Percentiles rank a stretch among this genome's conserved stretches.
Conservation (phyloP, 2,329 filamentous ascomycete species). For the Fusarium sp. region DNA sequence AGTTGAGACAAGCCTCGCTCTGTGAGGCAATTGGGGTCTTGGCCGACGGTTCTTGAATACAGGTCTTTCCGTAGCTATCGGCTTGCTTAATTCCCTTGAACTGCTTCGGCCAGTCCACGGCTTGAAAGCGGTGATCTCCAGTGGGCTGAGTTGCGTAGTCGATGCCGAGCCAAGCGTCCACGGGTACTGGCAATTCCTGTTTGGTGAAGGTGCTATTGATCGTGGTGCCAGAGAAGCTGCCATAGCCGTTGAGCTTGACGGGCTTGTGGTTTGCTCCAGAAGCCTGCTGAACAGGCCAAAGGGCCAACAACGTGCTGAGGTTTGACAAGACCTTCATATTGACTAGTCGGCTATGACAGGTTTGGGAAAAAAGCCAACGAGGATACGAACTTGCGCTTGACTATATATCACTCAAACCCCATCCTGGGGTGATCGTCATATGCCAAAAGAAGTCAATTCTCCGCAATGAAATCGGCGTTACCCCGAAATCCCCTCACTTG, state of each 20-base stretch:
- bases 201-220: slow-evolving; percentile 38
- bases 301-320: slow-evolving; percentile 30
- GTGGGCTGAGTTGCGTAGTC: slow-evolving; percentile 61
- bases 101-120: slow-evolving; percentile 57
- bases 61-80: slow-evolving; percentile 58
- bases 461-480: not conserved
- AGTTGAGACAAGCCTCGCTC: slow-evolving; percentile 57
- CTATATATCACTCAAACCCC: slow-evolving; percentile 4
- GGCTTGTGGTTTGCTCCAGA: slow-evolving; percentile 14
- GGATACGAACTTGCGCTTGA: accelerated
- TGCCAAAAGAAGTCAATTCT: not conserved
- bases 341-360: not conserved
- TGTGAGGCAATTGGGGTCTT: slow-evolving; percentile 41
- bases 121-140: slow-evolving; percentile 58
- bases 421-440: not conserved
- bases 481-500: not conserved
- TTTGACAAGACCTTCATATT: slow-evolving; percentile 37
- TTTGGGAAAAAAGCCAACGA: accelerated
- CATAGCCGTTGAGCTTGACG: slow-evolving; percentile 38
- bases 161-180: slow-evolving; percentile 65
- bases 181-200: slow-evolving; percentile 35
- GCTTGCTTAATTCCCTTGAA: slow-evolving; percentile 60
- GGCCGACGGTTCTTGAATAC: slow-evolving; percentile 56
- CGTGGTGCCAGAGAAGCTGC: slow-evolving; percentile 39
- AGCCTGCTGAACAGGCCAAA: slow-evolving; percentile 21